Evolutionary conservation across 202 grass and related monocot species (phyloP), one percentile per base, ranked within the genome.

Genomic region (Zoysia matrella): DNA sequence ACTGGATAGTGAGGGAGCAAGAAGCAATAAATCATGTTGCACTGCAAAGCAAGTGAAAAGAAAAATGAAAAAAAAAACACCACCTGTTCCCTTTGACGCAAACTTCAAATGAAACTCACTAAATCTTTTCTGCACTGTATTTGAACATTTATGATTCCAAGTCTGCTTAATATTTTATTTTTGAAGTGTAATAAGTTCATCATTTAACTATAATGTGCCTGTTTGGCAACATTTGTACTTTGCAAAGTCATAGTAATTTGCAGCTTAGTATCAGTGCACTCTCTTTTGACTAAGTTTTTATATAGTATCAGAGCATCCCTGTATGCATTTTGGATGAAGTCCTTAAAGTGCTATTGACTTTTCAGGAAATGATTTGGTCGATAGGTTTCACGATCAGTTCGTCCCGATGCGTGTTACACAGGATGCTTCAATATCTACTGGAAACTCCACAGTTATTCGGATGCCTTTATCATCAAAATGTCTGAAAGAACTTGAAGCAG

Each of bases 401-500:
- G 67, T 80, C 72, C 95, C 95, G 61, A 91, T 98, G 92, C 90
- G 84, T 73, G 88, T 94, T 78, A 88, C 78, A 65, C 79, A 92
- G 89, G 92, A 95, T 62, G 82, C 76, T 80, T 98, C 92, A 80
- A 55, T 93, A 43, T 83, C 85, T 85, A 88, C 88, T 77, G 90
- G 92, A 76, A 93, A 91, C 85, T 98, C 95, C 41, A 91, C 80
- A 11, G 71, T 98, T 80, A 93, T 98, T 85, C 92, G 95, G 39
- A 98, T 98, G 88, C 92, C 95, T 65, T 82, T 98, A 53, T 98
- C 95, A 82, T 90, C 92, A 75, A 98, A 98, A 86, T 94, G 92
- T 58, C 71, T 89, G 69, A 90, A 93, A 86, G 90, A 91, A 85
- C 80, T 91, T 51, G 90, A 98, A 89, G 76, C 87, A 71, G 86